Evolutionary conservation across 345 rosid genomes (phyloP).

Genomic region (Clarkia xantiana): DNA sequence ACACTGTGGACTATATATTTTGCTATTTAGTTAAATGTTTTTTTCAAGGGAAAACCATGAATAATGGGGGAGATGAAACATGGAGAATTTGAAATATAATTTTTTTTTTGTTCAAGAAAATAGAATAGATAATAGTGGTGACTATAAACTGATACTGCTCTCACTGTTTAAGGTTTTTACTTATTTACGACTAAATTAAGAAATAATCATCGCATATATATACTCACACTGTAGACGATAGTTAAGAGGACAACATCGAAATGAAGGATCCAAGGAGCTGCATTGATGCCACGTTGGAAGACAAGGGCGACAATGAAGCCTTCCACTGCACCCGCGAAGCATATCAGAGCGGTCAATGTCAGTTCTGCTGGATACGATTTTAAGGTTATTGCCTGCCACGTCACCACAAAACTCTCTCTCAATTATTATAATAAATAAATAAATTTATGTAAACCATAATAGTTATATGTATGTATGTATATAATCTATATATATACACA

Average conservation of each 20-base stretch:
- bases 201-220: too few relatives aligned
- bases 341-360: conserved; percentile 45
- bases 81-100: too few relatives aligned
- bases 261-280: conserved; percentile 36
- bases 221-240: conserved; percentile 29
- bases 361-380: conserved; percentile 58
- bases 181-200: too few relatives aligned
- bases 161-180: too few relatives aligned
- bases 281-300: conserved; percentile 28
- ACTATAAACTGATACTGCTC: too few relatives aligned
- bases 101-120: too few relatives aligned
- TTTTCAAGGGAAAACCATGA: too few relatives aligned
- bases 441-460: background rate
- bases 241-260: conserved; percentile 29
- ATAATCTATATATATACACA: conserved; percentile 5
- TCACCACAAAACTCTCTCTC: too few relatives aligned
- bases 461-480: background rate
- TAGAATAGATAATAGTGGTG: too few relatives aligned
- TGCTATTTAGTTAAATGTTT: too few relatives aligned
- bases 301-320: conserved; percentile 31
- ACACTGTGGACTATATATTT: too few relatives aligned
- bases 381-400: conserved; percentile 35
- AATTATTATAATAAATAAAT: background rate
- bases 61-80: too few relatives aligned
- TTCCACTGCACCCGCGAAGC: conserved; percentile 40